Percentiles rank a stretch among this genome's conserved stretches.
Evolutionary conservation across 169 alveolate species (phyloP).

Genomic region (Plasmodium sp.): DNA sequence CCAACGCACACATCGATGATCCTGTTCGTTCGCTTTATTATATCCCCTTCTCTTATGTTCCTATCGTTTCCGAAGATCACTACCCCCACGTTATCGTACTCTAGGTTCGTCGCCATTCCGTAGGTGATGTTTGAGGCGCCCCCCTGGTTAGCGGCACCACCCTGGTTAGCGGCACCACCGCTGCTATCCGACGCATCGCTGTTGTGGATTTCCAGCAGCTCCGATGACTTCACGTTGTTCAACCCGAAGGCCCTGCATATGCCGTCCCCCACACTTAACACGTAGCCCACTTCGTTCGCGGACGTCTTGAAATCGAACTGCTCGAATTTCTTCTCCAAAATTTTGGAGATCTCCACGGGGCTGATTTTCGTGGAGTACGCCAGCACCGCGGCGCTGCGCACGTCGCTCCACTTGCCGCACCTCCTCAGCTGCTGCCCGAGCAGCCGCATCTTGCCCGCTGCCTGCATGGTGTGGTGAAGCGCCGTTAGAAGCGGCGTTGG

Average conservation of each 20-base stretch:
- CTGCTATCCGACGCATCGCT: conserved; percentile 61
- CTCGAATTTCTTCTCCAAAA: conserved; percentile 85
- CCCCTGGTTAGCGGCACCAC: not conserved
- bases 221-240: conserved; percentile 96
- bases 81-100: conserved; percentile 97
- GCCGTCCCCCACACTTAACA: conserved; percentile 97
- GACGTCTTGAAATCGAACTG: conserved; percentile 85
- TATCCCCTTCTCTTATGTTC: conserved; percentile 96
- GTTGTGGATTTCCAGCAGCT: conserved; percentile 94
- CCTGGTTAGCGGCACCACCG: not conserved
- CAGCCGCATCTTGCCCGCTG: not conserved
- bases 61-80: conserved; percentile 98
- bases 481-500: not conserved
- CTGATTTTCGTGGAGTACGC: conserved; percentile 83
- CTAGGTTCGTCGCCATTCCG: conserved; percentile 99
- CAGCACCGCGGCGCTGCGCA: not conserved
- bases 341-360: conserved; percentile 89
- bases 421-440: not conserved
- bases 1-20: conserved; percentile 98
- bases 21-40: conserved; percentile 95
- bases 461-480: not conserved
- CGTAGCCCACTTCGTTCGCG: conserved; percentile 94
- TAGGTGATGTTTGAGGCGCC: conserved; percentile 79
- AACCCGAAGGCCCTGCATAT: conserved; percentile 97
- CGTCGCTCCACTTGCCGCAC: not conserved